A percentile compares a stretch with the other conserved stretches of the same genome.
phyloP scores from a whole-genome alignment of 192 early-diverging fungal species.

The Lobosporangium transversale region DNA sequence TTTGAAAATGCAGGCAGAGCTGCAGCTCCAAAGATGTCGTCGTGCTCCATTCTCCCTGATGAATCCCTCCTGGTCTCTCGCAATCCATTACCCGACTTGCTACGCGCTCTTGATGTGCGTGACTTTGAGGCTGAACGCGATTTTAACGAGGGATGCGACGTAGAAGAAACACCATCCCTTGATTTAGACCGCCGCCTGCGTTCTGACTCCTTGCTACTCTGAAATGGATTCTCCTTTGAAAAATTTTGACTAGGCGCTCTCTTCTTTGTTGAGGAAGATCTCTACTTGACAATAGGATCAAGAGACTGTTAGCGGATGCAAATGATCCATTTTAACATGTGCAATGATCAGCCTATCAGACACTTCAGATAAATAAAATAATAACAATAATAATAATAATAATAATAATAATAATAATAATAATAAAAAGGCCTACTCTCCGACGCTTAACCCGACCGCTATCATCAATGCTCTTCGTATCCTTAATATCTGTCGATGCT shows the following conservation, averaged over 20 bases:
- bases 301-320: background rate
- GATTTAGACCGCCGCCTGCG: conserved; percentile 24
- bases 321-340: background rate
- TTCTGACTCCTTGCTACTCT: conserved; percentile 46
- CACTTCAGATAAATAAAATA: no score
- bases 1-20: conserved; percentile 6
- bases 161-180: background rate
- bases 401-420: no score
- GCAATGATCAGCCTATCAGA: no score
- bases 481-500: no score
- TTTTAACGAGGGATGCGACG: conserved; percentile 7
- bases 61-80: background rate
- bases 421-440: no score
- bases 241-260: conserved; percentile 12
- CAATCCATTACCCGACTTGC: background rate
- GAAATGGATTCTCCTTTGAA: conserved; percentile 49
- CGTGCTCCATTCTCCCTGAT: background rate
- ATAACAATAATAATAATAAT: no score
- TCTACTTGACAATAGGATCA: background rate
- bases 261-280: background rate
- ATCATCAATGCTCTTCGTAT: no score
- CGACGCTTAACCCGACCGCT: no score
- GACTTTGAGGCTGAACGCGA: no score
- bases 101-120: background rate
- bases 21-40: background rate